Percentiles rank a stretch among this genome's conserved stretches.
Evolutionary conservation across 2,329 filamentous ascomycete genomes (phyloP).

Genomic region (Monilinia polystroma): DNA sequence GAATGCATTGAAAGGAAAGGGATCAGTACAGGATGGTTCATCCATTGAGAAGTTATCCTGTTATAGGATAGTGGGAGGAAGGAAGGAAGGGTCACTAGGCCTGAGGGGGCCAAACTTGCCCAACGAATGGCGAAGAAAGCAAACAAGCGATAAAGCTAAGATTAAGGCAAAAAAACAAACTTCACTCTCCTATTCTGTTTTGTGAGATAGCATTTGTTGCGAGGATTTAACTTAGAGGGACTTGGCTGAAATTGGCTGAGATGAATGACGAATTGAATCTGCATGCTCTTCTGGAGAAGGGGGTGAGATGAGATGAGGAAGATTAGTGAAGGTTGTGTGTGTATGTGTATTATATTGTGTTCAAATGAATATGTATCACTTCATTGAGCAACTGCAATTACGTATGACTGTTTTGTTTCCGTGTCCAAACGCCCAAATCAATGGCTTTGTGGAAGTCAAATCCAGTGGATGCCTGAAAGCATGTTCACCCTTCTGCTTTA

Average conservation of each 20-base stretch:
- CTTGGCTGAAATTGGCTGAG: not conserved
- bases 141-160: slow-evolving; percentile 8
- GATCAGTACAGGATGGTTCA: slow-evolving; percentile 11
- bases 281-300: not conserved
- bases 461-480: too few species aligned
- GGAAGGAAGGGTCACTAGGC: not conserved
- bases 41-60: not conserved
- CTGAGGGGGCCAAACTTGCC: not conserved
- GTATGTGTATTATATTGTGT: slow-evolving; percentile 19
- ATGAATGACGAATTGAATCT: slow-evolving; percentile 12
- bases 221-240: slow-evolving; percentile 10
- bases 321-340: too few species aligned
- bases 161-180: slow-evolving; percentile 13
- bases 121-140: not conserved
- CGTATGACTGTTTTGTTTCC: too few species aligned
- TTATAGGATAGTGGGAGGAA: not conserved
- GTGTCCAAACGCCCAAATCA: too few species aligned
- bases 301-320: not conserved
- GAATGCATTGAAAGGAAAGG: not conserved
- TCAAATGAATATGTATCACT: slow-evolving; percentile 2
- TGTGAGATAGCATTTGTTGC: slow-evolving; percentile 19
- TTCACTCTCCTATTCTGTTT: slow-evolving; percentile 21
- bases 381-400: not conserved
- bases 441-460: too few species aligned
- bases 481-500: too few species aligned